A percentile compares a stretch with the other conserved stretches of the same genome.
These are phyloP conservation scores for Starmerella sirachaensis DNA, from an alignment of 805 yeast species.

Conservation along the genomic window DNA sequence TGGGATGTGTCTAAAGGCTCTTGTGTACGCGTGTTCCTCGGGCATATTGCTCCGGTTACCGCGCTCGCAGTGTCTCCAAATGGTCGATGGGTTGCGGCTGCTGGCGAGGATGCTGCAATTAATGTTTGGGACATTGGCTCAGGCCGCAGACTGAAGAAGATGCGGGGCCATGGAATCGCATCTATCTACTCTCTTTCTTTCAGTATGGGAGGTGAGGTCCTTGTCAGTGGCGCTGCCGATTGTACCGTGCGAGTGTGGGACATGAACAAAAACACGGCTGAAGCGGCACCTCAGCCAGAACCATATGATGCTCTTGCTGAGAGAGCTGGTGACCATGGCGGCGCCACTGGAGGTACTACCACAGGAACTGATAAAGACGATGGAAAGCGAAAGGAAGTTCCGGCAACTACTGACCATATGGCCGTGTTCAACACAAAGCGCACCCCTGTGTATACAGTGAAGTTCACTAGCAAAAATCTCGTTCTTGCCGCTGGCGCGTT, in stretches of 20 bases:
- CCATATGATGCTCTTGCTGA: slow-evolving; percentile 32
- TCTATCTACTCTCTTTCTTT: slow-evolving; percentile 76
- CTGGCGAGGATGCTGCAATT: slow-evolving; percentile 83
- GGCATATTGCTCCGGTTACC: slow-evolving; percentile 82
- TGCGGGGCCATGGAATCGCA: slow-evolving; percentile 90
- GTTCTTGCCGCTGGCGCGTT: slow-evolving; percentile 92
- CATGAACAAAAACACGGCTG: slow-evolving; percentile 70
- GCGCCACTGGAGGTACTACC: slow-evolving; percentile 25
- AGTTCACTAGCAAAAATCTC: slow-evolving; percentile 79
- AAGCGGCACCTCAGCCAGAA: slow-evolving; percentile 72
- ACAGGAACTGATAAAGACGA: slow-evolving; percentile 6
- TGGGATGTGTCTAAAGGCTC: slow-evolving; percentile 91
- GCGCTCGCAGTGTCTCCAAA: slow-evolving; percentile 86
- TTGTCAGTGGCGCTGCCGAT: slow-evolving; percentile 89
- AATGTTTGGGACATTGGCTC: slow-evolving; percentile 91
- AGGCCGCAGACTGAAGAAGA: slow-evolving; percentile 74
- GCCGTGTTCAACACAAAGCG: slow-evolving; percentile 87
- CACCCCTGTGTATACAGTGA: slow-evolving; percentile 87
- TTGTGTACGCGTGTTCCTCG: slow-evolving; percentile 82
- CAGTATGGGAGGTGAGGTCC: slow-evolving; percentile 75
- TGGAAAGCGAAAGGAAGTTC: slow-evolving; percentile 48
- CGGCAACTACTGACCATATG: slow-evolving; percentile 82
- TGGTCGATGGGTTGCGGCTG: slow-evolving; percentile 92
- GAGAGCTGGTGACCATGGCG: slow-evolving; percentile 14
- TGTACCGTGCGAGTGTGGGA: slow-evolving; percentile 94